A percentile compares a stretch with the other conserved stretches of the same genome.
These are phyloP conservation scores for Myxozyma vanderwaltii DNA, from an alignment of 805 yeast genomes.

Conservation along the genomic window DNA sequence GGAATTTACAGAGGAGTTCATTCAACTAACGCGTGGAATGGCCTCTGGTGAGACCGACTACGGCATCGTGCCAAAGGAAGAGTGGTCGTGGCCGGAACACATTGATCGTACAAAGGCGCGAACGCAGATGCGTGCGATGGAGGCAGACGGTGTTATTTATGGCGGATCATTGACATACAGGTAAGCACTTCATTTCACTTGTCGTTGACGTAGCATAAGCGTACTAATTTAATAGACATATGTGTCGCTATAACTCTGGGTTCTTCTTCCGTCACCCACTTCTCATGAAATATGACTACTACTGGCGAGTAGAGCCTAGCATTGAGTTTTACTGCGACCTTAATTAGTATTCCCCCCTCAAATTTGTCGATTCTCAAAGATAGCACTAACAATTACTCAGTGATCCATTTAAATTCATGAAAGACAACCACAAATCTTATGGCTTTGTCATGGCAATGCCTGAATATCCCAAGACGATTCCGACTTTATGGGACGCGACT, in stretches of 20 bases:
- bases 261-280: slow-evolving; percentile 80
- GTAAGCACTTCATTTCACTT: not conserved
- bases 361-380: not conserved
- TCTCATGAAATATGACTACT: slow-evolving; percentile 77
- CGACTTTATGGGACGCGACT: slow-evolving; percentile 75
- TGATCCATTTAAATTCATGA: slow-evolving; percentile 81
- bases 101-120: slow-evolving; percentile 73
- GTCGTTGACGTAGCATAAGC: slow-evolving; percentile 4
- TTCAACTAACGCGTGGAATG: slow-evolving; percentile 61
- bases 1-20: slow-evolving; percentile 80
- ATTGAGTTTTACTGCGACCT: slow-evolving; percentile 79
- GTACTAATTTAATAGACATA: slow-evolving; percentile 61
- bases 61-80: slow-evolving; percentile 73
- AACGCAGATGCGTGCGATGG: slow-evolving; percentile 56
- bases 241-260: slow-evolving; percentile 92
- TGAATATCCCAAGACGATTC: slow-evolving; percentile 70
- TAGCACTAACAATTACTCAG: slow-evolving; percentile 34
- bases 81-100: slow-evolving; percentile 87
- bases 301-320: slow-evolving; percentile 95
- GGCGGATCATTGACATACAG: slow-evolving; percentile 65
- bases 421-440: slow-evolving; percentile 68
- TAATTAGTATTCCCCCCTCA: slow-evolving; percentile 22
- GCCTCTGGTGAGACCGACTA: slow-evolving; percentile 77
- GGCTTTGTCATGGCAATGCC: slow-evolving; percentile 76
- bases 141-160: slow-evolving; percentile 55